phyloP scores from a whole-genome alignment of 768 basidiomycete genomes.

The Calvatia gigantea region DNA sequence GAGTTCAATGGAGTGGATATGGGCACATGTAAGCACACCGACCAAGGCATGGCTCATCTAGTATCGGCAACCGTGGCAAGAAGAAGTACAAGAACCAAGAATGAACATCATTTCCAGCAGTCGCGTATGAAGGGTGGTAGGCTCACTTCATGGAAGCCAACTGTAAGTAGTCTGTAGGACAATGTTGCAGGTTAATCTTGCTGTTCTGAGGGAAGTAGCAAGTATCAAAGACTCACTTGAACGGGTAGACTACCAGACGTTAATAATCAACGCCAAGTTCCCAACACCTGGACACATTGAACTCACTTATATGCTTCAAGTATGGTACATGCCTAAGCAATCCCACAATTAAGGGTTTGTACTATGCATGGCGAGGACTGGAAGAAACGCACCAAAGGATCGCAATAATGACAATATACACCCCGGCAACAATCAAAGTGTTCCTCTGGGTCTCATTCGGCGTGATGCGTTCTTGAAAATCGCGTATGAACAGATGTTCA shows the following conservation, averaged over 20 bases:
- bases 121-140: neutral
- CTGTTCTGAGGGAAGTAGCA: neutral
- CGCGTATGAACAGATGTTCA: slow-evolving; percentile 29
- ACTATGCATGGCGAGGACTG: slow-evolving; percentile 3
- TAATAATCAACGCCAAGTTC: neutral
- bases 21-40: slow-evolving; percentile 82
- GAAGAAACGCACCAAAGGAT: slow-evolving; percentile 63
- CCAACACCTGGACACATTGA: neutral
- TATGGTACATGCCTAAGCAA: slow-evolving; percentile 69
- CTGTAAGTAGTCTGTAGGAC: slow-evolving; percentile 63
- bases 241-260: slow-evolving; percentile 68
- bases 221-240: slow-evolving; percentile 61
- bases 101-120: neutral
- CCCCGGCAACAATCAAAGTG: slow-evolving; percentile 78
- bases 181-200: neutral
- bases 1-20: slow-evolving; percentile 79
- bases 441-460: slow-evolving; percentile 71
- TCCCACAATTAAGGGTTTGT: neutral
- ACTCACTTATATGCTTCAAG: slow-evolving; percentile 71
- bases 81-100: no score
- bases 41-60: slow-evolving; percentile 86
- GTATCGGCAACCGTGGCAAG: neutral
- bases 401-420: slow-evolving; percentile 71
- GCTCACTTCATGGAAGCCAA: slow-evolving; percentile 83
- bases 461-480: slow-evolving; percentile 43